Evolutionary conservation across 257 asterid species (phyloP).

Genomic region (Fraxinus anomala): DNA sequence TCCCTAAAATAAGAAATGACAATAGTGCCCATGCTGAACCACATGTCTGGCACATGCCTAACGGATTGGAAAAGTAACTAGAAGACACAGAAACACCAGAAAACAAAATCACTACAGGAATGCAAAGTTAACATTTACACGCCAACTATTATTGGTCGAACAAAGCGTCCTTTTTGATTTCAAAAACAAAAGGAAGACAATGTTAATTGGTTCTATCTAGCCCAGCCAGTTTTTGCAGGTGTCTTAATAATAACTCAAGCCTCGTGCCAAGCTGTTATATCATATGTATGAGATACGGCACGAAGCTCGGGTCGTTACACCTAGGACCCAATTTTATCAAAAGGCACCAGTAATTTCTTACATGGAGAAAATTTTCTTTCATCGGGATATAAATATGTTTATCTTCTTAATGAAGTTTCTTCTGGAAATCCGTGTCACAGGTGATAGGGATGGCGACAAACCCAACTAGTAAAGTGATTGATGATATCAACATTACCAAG

Average conservation of each 20-base stretch:
- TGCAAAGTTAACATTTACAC: not conserved
- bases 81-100: not conserved
- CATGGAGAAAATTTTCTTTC: not conserved
- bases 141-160: no score
- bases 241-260: not conserved
- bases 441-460: not conserved
- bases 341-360: not conserved
- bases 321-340: not conserved
- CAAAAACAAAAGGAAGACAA: not conserved
- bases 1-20: not conserved
- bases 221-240: not conserved
- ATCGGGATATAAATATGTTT: not conserved
- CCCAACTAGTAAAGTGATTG: not conserved
- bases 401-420: not conserved
- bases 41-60: not conserved
- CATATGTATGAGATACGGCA: no score
- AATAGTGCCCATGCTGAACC: not conserved
- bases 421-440: not conserved
- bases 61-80: not conserved
- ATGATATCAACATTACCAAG: not conserved
- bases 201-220: not conserved
- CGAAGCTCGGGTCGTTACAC: no score
- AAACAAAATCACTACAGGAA: not conserved
- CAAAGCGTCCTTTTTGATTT: no score
- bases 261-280: no score